Percentiles rank a stretch among this genome's conserved stretches.
Conservation (phyloP, 2,329 filamentous ascomycete species). For the Alternaria incomplexa region DNA sequence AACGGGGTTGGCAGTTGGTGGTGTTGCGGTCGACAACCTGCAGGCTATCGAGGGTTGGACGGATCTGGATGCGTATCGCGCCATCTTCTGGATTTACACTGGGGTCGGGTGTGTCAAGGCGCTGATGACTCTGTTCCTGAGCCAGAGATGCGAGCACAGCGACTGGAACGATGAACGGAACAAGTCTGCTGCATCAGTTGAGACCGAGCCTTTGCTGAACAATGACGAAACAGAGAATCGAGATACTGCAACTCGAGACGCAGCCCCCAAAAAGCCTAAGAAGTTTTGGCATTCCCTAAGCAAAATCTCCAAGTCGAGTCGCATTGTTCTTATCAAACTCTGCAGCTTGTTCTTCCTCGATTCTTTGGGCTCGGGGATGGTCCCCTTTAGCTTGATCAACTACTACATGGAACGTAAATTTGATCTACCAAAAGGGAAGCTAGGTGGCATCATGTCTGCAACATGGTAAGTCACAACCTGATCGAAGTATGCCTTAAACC, state of each 20-base stretch:
- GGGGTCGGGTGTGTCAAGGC: slow-evolving; percentile 50
- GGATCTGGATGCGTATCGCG: slow-evolving; percentile 47
- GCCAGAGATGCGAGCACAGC: slow-evolving; percentile 45
- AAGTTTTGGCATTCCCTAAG: slow-evolving; percentile 51
- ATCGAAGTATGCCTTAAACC: too few relatives aligned
- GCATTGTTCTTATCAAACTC: slow-evolving; percentile 63
- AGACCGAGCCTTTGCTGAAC: slow-evolving; percentile 36
- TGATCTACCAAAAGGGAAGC: slow-evolving; percentile 56
- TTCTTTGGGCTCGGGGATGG: slow-evolving; percentile 73
- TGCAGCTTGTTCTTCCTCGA: slow-evolving; percentile 73
- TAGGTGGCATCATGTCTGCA: slow-evolving; percentile 61
- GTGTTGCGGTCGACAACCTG: slow-evolving; percentile 46
- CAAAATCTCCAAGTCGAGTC: slow-evolving; percentile 63
- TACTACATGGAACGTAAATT: slow-evolving; percentile 67
- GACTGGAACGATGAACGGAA: slow-evolving; percentile 6
- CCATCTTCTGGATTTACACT: slow-evolving; percentile 54
- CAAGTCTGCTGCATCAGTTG: slow-evolving; percentile 12
- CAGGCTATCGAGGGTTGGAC: slow-evolving; percentile 43
- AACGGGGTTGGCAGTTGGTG: slow-evolving; percentile 42
- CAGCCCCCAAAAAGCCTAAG: slow-evolving; percentile 14
- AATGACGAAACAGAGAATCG: neutral
- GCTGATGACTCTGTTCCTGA: slow-evolving; percentile 48
- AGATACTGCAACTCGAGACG: slow-evolving; percentile 15
- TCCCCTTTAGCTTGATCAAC: slow-evolving; percentile 56
- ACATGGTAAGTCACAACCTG: slow-evolving; percentile 38